These are phyloP conservation scores for Pyrus communis DNA, from an alignment of 306 rosid genomes.

Conservation along the genomic window DNA sequence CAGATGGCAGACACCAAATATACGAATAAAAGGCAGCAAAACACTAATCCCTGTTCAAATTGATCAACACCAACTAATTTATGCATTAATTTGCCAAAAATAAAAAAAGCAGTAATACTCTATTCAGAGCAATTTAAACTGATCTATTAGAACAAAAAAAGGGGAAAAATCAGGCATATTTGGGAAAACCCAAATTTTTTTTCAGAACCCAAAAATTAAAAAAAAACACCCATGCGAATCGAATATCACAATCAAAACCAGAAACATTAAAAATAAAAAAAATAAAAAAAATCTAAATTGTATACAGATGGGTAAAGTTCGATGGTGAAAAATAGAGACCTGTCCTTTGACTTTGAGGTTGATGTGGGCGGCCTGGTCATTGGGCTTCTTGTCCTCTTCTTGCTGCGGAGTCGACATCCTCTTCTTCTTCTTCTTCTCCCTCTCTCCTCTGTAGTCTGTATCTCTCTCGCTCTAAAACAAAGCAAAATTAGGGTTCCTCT, in stretches of 20 bases:
- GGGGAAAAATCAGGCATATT: background rate
- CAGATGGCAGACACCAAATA: background rate
- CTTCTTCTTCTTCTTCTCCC: background rate
- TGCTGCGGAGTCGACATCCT: constrained; percentile 39
- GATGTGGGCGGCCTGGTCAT: constrained; percentile 52
- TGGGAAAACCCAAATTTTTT: background rate
- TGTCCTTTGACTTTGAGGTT: constrained; percentile 76
- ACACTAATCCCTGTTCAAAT: background rate
- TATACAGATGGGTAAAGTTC: background rate
- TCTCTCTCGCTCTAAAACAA: background rate
- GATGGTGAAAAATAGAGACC: constrained; percentile 24
- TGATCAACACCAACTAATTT: background rate
- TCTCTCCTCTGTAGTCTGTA: background rate
- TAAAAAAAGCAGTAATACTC: background rate
- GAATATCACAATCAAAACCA: background rate
- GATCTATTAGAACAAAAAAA: background rate
- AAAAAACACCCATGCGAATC: background rate
- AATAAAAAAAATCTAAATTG: background rate
- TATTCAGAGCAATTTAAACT: background rate
- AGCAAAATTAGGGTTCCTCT: background rate
- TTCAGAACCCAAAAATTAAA: background rate
- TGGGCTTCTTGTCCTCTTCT: constrained; percentile 74
- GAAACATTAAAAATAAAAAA: fast-evolving
- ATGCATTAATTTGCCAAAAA: background rate
- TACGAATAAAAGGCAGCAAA: background rate